Conservation (phyloP, 805 yeast species). For the Helenozyma baotianmanensis region DNA sequence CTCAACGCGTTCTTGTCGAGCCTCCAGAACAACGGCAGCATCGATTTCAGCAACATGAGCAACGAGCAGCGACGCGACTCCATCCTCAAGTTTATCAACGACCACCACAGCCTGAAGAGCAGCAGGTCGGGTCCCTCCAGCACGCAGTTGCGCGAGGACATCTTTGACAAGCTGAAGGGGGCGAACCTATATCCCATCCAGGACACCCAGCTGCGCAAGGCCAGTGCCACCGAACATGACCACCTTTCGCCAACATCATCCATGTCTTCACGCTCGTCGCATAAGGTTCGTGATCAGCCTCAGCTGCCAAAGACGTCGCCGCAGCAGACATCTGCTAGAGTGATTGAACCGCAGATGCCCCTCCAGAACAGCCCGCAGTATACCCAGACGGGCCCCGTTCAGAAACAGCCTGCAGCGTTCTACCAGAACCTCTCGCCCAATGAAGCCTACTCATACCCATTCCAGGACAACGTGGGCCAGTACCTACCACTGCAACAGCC, state of each 20-base stretch:
- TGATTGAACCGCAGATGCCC: not conserved
- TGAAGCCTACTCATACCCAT: conserved; percentile 2
- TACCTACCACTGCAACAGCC: conserved; percentile 3
- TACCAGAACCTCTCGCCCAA: conserved; percentile 3
- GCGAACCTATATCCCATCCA: not conserved
- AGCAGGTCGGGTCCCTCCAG: conserved; percentile 16
- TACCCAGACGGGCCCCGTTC: not conserved
- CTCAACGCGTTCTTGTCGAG: conserved; percentile 32
- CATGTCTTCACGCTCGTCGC: conserved; percentile 28
- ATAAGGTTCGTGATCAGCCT: conserved; percentile 29
- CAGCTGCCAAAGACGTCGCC: conserved; percentile 41
- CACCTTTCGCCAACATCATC: conserved; percentile 35
- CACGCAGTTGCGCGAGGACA: conserved; percentile 34
- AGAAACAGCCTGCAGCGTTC: conserved; percentile 5
- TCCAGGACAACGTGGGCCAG: conserved; percentile 4
- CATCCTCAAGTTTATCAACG: conserved; percentile 32
- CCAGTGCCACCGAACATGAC: conserved; percentile 7
- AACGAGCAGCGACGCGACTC: conserved; percentile 38
- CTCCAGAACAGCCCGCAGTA: no score
- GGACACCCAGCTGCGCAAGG: not conserved
- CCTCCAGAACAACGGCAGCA: conserved; percentile 29
- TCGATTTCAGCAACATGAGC: conserved; percentile 36
- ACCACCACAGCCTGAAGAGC: no score
- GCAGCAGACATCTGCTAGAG: not conserved
- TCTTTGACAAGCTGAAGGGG: conserved; percentile 23